Percentiles rank a stretch among this genome's conserved stretches.
Conservation (phyloP, 2,329 filamentous ascomycete genomes). For the Cladophialophora carrionii region DNA sequence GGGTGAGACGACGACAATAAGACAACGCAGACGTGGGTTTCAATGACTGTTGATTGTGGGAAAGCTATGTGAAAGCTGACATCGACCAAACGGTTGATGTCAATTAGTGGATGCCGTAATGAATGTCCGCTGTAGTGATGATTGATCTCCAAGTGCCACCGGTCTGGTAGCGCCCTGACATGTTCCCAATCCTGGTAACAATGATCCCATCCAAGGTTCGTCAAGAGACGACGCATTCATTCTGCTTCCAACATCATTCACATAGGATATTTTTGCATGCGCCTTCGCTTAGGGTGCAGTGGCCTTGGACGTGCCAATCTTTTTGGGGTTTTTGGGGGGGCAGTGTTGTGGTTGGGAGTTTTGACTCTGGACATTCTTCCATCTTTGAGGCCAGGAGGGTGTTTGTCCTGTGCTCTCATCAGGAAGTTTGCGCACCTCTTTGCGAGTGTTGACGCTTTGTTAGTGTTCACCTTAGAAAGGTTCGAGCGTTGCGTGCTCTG, state of each 20-base stretch:
- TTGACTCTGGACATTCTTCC: background rate
- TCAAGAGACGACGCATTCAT: background rate
- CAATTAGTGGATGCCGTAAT: constrained; percentile 4
- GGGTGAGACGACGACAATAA: background rate
- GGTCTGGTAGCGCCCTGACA: background rate
- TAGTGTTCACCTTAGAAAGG: background rate
- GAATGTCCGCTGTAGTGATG: background rate
- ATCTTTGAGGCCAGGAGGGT: background rate
- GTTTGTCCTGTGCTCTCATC: background rate
- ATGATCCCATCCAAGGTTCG: constrained; percentile 5
- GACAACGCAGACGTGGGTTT: background rate
- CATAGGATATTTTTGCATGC: constrained; percentile 6
- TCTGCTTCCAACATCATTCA: constrained; percentile 2
- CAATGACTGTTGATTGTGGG: background rate
- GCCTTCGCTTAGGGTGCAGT: background rate
- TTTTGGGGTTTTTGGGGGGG: background rate
- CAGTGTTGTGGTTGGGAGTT: background rate
- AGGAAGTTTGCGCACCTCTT: background rate
- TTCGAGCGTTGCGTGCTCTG: background rate
- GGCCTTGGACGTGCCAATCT: background rate
- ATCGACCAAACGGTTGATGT: background rate
- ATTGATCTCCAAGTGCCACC: background rate
- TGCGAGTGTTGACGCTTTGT: background rate
- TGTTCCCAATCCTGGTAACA: background rate
- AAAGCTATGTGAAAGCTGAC: constrained; percentile 1